phyloP scores from a whole-genome alignment of 2,329 filamentous ascomycete species.

The Incumbomyces delicatus region DNA sequence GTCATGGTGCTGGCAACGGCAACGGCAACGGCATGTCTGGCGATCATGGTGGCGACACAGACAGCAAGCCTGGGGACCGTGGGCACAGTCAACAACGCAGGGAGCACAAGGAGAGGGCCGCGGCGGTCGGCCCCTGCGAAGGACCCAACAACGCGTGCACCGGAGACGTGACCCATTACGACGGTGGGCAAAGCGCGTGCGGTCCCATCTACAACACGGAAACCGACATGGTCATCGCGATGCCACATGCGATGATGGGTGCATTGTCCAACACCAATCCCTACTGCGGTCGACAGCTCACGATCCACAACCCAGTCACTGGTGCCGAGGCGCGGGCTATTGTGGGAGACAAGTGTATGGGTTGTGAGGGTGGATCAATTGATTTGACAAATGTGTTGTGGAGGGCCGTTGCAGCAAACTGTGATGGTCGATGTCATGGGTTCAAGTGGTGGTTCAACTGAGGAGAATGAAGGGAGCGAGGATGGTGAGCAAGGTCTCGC shows the following conservation, averaged over 20 bases:
- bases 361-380: conserved; percentile 41
- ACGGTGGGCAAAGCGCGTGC: conserved; percentile 50
- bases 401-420: conserved; percentile 25
- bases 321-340: conserved; percentile 50
- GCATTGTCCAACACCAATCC: conserved; percentile 55
- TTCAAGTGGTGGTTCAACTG: conserved; percentile 34
- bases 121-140: neutral
- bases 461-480: no score
- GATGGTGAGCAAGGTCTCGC: no score
- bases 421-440: conserved; percentile 32
- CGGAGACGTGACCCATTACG: conserved; percentile 2
- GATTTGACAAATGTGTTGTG: conserved; percentile 29
- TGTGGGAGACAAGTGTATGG: conserved; percentile 67
- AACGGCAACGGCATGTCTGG: no score
- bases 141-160: neutral
- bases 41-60: no score
- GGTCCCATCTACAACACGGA: conserved; percentile 51
- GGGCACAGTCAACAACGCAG: no score
- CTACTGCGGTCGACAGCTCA: conserved; percentile 60
- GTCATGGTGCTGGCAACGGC: no score
- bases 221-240: conserved; percentile 55
- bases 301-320: conserved; percentile 41
- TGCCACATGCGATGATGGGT: conserved; percentile 57
- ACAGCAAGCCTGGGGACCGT: no score
- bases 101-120: conserved; percentile 11